Conservation (phyloP, 805 yeast species). For the Wickerhamomyces mucosus region DNA sequence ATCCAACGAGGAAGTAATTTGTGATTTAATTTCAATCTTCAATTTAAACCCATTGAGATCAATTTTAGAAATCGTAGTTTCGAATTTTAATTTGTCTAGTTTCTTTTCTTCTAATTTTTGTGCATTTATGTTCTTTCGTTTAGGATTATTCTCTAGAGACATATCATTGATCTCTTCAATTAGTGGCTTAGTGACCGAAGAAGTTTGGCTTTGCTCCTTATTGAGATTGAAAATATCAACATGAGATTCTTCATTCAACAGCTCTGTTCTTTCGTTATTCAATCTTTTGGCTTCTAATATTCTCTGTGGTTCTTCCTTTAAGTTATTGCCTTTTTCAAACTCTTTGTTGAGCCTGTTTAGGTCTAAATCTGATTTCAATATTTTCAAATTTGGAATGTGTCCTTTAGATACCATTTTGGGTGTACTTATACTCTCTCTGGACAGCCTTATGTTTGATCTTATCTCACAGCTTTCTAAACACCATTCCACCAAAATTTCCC, state of each 20-base stretch:
- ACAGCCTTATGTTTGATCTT: slow-evolving; percentile 34
- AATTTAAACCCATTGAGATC: slow-evolving; percentile 23
- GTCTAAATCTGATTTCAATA: slow-evolving; percentile 34
- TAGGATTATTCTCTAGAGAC: slow-evolving; percentile 9
- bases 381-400: slow-evolving; percentile 34
- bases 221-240: slow-evolving; percentile 14
- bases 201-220: neutral
- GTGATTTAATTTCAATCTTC: slow-evolving; percentile 27
- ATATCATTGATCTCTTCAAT: slow-evolving; percentile 45
- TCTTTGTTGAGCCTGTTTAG: slow-evolving; percentile 28
- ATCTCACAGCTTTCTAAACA: slow-evolving; percentile 73
- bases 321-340: slow-evolving; percentile 22
- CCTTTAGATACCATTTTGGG: slow-evolving; percentile 78
- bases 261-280: slow-evolving; percentile 14
- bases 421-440: slow-evolving; percentile 45
- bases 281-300: slow-evolving; percentile 32
- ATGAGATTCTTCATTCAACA: slow-evolving; percentile 10
- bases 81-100: slow-evolving; percentile 18
- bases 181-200: slow-evolving; percentile 27
- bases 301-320: slow-evolving; percentile 33
- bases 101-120: slow-evolving; percentile 2
- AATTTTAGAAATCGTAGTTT: slow-evolving; percentile 20
- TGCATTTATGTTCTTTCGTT: too few relatives aligned
- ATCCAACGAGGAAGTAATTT: slow-evolving; percentile 23
- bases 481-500: slow-evolving; percentile 69